Percentiles rank a stretch among this genome's conserved stretches.
phyloP scores from a whole-genome alignment of 1,284 basidiomycete species.

The Pseudozyma hubeiensis region DNA sequence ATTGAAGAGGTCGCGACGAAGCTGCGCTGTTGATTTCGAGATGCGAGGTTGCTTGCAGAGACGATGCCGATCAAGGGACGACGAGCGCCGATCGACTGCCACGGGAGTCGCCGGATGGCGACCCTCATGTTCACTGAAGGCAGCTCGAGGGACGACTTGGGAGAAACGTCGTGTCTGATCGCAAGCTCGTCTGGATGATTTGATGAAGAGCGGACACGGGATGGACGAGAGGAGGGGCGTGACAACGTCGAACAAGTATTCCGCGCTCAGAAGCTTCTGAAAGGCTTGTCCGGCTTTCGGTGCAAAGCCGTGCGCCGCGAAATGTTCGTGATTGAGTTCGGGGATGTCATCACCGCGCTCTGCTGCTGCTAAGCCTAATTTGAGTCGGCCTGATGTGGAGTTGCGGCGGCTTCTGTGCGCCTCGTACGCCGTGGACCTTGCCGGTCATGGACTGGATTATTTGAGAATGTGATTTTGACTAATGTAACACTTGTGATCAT shows the following conservation, averaged over 20 bases:
- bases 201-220: neutral
- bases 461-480: neutral
- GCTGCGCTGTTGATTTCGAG: slow-evolving; percentile 11
- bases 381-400: slow-evolving; percentile 5
- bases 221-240: neutral
- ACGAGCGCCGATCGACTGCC: slow-evolving; percentile 22
- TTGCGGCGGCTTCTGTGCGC: neutral
- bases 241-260: neutral
- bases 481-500: no score
- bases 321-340: neutral
- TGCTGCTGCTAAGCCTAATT: neutral
- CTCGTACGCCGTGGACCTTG: slow-evolving; percentile 8
- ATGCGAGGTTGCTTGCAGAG: slow-evolving; percentile 10
- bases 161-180: neutral
- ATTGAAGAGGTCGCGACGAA: slow-evolving; percentile 13
- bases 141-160: slow-evolving; percentile 5
- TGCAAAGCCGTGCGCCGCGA: neutral
- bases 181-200: neutral
- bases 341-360: neutral
- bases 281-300: slow-evolving; percentile 1
- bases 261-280: neutral
- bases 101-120: slow-evolving; percentile 39
- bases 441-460: neutral
- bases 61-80: slow-evolving; percentile 13
- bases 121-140: slow-evolving; percentile 34